Evolutionary conservation across 345 rosid genomes (phyloP), one percentile per base, ranked within the genome.

Genomic region (Euphorbia pulcherrima): DNA sequence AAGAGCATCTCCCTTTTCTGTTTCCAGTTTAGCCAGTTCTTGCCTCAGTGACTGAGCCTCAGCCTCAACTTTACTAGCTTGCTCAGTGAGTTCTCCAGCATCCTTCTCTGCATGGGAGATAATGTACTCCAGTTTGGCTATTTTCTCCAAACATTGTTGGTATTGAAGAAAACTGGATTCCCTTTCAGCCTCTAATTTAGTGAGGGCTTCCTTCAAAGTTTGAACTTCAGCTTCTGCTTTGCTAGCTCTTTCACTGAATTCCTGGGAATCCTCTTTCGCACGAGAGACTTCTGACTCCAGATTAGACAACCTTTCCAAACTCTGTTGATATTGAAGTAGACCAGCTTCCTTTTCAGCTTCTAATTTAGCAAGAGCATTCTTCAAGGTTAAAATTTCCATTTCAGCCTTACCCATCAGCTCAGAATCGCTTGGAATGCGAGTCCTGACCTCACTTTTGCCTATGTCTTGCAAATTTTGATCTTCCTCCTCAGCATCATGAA

Each of bases 321-420:
- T 84, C 72, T 81, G 85, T 44, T 80, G 90, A 80, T 88, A 91
- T 80, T 89, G 85, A 69, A 79, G 78, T 67, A 84, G 50, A 79
- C 65, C 89, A 72, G 89, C 92, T 75, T 91, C 93, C 77, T 91
- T 94, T 75, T 94, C 97, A 74, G 86, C 89, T 80, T 94, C 95
- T 68, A 94, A 79, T 82, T 83, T 88, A 55, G 90, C 77, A 69
- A 95, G 92, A 57, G 86, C 87, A 56, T 88, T 88, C 83, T 85
- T 90, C 60, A 95, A 83, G 59, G 75, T 81, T 48, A 77, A 69
- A 47, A 95, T 88, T 73, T 92, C 99, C 72, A 75, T 76, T 81
- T 92, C 99, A 26, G 90, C 86, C 79, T 80, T 86, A 72, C 79
- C 73, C 50, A 82, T 72, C 27, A 87, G 85, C 70, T 90, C 92